These are phyloP conservation scores for Boehmeria nivea DNA, from an alignment of 306 rosid genomes.

Conservation along the genomic window DNA sequence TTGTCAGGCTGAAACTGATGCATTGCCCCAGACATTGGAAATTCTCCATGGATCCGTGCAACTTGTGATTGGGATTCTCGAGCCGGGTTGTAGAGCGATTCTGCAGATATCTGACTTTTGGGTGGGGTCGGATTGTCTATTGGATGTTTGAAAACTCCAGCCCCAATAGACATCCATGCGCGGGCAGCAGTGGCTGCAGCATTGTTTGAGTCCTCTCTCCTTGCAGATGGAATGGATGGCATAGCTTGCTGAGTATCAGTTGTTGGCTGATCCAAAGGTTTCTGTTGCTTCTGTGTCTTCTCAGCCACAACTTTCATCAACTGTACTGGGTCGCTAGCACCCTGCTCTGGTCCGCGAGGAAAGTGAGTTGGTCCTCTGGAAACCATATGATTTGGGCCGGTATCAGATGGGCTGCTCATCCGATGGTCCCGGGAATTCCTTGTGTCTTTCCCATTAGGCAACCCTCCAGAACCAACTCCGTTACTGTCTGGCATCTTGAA, in stretches of 20 bases:
- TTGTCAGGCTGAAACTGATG: conserved; percentile 53
- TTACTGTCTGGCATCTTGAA: conserved; percentile 56
- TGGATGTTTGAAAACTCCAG: conserved; percentile 76
- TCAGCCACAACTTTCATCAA: conserved; percentile 71
- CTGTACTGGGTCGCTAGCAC: conserved; percentile 71
- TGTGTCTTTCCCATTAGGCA: conserved; percentile 62
- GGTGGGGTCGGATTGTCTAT: conserved; percentile 55
- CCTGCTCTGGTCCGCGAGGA: conserved; percentile 60
- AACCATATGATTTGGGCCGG: conserved; percentile 45
- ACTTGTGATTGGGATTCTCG: conserved; percentile 58
- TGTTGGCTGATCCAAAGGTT: conserved; percentile 49
- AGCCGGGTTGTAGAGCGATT: conserved; percentile 66
- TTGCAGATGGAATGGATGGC: conserved; percentile 41
- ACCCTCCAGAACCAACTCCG: conserved; percentile 47
- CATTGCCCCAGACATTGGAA: conserved; percentile 47
- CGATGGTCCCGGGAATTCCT: conserved; percentile 37
- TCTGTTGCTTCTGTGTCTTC: conserved; percentile 64
- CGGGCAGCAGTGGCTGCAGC: conserved; percentile 93
- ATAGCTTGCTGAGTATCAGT: conserved; percentile 46
- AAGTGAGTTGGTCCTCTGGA: conserved; percentile 42
- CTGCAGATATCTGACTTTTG: conserved; percentile 62
- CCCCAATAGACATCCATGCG: conserved; percentile 98
- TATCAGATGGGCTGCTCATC: conserved; percentile 49
- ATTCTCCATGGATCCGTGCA: conserved; percentile 52
- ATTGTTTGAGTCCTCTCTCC: conserved; percentile 54